Conservation (phyloP, 2,329 filamentous ascomycete genomes). For the Lecanicillium sp. region DNA sequence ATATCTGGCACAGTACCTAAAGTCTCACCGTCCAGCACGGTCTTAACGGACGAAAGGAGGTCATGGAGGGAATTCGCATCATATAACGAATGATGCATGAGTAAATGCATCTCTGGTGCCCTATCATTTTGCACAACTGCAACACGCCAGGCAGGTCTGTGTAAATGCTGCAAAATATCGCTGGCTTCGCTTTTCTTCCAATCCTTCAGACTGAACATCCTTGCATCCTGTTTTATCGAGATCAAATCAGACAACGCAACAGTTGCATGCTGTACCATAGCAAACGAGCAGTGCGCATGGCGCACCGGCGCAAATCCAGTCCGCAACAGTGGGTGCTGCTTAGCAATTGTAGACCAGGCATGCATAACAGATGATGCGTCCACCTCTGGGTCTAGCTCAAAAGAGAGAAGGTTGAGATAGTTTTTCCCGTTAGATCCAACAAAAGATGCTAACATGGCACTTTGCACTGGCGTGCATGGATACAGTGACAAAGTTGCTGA, state of each 20-base stretch:
- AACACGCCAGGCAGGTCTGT: conserved; percentile 56
- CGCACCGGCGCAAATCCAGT: conserved; percentile 62
- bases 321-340: conserved; percentile 62
- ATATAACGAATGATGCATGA: conserved; percentile 74
- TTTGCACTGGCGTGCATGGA: conserved; percentile 74
- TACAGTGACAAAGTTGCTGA: conserved; percentile 53
- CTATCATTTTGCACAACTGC: conserved; percentile 30
- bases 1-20: conserved; percentile 15
- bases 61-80: conserved; percentile 67
- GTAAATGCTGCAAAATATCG: conserved; percentile 32
- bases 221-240: too few relatives aligned
- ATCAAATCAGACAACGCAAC: neutral
- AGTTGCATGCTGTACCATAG: conserved; percentile 16
- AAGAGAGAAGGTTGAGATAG: conserved; percentile 68
- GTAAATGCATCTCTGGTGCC: conserved; percentile 30
- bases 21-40: conserved; percentile 8
- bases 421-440: conserved; percentile 54
- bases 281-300: conserved; percentile 54
- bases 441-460: conserved; percentile 71
- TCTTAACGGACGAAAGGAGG: conserved; percentile 53
- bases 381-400: conserved; percentile 35
- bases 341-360: conserved; percentile 52
- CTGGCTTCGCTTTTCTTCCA: too few relatives aligned
- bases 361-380: conserved; percentile 31
- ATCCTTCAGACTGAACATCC: too few relatives aligned